Percentiles rank a stretch among this genome's conserved stretches.
phyloP scores from a whole-genome alignment of 2,329 filamentous ascomycete genomes.

The Apiospora phragmitis region DNA sequence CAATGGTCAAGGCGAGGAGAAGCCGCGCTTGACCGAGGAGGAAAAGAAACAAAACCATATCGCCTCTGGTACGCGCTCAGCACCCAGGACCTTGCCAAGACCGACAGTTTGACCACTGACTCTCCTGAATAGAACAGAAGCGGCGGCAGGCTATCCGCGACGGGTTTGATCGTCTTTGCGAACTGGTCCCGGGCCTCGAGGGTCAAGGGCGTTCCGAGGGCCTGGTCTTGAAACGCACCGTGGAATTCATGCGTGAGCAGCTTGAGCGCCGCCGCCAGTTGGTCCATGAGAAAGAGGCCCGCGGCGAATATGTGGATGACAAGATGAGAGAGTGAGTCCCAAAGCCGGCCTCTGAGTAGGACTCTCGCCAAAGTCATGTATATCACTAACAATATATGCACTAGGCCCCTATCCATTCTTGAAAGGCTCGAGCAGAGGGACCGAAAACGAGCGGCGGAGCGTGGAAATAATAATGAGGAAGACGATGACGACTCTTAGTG shows the following conservation, averaged over 20 bases:
- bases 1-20: constrained; percentile 38
- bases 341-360: neutral
- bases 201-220: constrained; percentile 85
- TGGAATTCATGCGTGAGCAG: constrained; percentile 64
- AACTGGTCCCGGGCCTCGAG: constrained; percentile 77
- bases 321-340: constrained; percentile 43
- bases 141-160: constrained; percentile 75
- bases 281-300: constrained; percentile 56
- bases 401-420: constrained; percentile 28
- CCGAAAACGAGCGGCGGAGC: constrained; percentile 18
- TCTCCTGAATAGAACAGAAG: constrained; percentile 48
- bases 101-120: neutral
- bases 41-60: constrained; percentile 59
- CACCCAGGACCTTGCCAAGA: neutral
- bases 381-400: neutral
- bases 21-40: constrained; percentile 52
- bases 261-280: constrained; percentile 59
- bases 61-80: constrained; percentile 46
- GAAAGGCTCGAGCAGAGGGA: constrained; percentile 29
- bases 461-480: constrained; percentile 35
- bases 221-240: constrained; percentile 72
- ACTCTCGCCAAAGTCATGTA: neutral
- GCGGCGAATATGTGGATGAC: constrained; percentile 53
- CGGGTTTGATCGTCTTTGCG: constrained; percentile 79
- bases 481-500: neutral